A percentile compares a stretch with the other conserved stretches of the same genome.
Evolutionary conservation across 2,329 filamentous ascomycete genomes (phyloP).

Genomic region (Cylindrodendrum hubeiense): DNA sequence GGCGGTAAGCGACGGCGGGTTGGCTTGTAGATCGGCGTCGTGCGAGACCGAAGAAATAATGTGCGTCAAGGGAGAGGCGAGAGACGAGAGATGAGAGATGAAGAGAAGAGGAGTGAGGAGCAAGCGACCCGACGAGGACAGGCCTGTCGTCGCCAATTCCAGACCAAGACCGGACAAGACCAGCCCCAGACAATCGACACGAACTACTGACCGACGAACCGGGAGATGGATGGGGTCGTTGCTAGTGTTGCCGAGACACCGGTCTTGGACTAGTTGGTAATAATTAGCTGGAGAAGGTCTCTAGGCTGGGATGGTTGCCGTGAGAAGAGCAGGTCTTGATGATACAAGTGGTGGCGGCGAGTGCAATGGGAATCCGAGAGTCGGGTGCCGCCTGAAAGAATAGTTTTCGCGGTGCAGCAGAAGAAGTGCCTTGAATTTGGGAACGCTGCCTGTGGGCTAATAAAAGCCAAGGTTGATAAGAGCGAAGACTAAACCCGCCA

Average conservation of each 20-base stretch:
- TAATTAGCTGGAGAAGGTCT: slow-evolving; percentile 7
- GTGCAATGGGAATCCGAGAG: not conserved
- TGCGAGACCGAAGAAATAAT: not conserved
- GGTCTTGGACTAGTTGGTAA: slow-evolving; percentile 18
- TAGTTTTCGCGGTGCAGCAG: slow-evolving; percentile 20
- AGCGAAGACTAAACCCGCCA: slow-evolving; percentile 21
- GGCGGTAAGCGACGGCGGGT: slow-evolving; percentile 5
- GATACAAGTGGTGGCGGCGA: not conserved
- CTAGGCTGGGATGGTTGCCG: slow-evolving; percentile 11
- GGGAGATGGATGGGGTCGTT: not conserved
- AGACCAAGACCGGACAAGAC: not conserved
- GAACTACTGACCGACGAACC: slow-evolving; percentile 12
- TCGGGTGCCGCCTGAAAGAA: slow-evolving; percentile 9
- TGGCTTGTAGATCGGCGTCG: not conserved
- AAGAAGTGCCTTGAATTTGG: slow-evolving; percentile 15
- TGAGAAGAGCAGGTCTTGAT: not conserved
- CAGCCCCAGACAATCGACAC: slow-evolving; percentile 17
- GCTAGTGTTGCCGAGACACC: slow-evolving; percentile 30
- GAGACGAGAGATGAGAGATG: slow-evolving; percentile 2
- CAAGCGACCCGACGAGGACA: not conserved
- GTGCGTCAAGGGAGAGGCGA: slow-evolving; percentile 10
- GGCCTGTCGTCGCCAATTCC: not conserved
- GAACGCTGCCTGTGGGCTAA: slow-evolving; percentile 18
- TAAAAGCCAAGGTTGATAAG: slow-evolving; percentile 18
- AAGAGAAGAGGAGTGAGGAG: not conserved